These are phyloP conservation scores for Boletus sp. DNA, from an alignment of 1,284 basidiomycete genomes.

Conservation along the genomic window DNA sequence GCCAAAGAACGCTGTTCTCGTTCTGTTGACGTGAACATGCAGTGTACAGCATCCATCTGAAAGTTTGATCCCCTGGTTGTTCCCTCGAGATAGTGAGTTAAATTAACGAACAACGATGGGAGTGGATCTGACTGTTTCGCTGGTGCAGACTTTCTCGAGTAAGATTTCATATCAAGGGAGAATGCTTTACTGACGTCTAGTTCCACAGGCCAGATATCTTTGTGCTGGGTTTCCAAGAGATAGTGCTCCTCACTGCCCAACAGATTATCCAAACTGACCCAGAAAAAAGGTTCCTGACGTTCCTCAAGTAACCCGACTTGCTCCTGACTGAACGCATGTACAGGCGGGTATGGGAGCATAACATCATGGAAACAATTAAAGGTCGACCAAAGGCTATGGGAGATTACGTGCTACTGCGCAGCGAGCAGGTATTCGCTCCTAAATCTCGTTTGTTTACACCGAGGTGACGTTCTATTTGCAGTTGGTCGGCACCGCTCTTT, in stretches of 20 bases:
- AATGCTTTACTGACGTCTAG: slow-evolving; percentile 3
- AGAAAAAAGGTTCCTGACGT: slow-evolving; percentile 67
- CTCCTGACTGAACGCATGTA: slow-evolving; percentile 1
- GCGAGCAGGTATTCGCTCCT: slow-evolving; percentile 69
- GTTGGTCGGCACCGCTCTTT: slow-evolving; percentile 92
- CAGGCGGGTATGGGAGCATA: slow-evolving; percentile 84
- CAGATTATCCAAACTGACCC: slow-evolving; percentile 97
- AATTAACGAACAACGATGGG: background rate
- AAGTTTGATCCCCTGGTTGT: slow-evolving; percentile 86
- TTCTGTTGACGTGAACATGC: slow-evolving; percentile 14
- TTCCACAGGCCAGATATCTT: slow-evolving; percentile 78
- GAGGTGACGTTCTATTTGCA: slow-evolving; percentile 33
- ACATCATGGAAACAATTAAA: slow-evolving; percentile 77
- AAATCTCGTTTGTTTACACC: background rate
- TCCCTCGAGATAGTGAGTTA: slow-evolving; percentile 68
- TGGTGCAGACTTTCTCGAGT: slow-evolving; percentile 56
- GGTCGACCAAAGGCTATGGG: slow-evolving; percentile 60
- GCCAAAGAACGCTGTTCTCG: slow-evolving; percentile 20
- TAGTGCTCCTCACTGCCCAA: slow-evolving; percentile 94
- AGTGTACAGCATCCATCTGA: slow-evolving; percentile 66
- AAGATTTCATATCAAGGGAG: slow-evolving; percentile 22
- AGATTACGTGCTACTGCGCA: slow-evolving; percentile 84
- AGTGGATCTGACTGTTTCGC: slow-evolving; percentile 12
- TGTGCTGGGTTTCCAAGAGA: slow-evolving; percentile 94
- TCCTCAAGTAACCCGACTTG: background rate